Conservation (phyloP, 306 rosid genomes). For the Corylus heterophylla region DNA sequence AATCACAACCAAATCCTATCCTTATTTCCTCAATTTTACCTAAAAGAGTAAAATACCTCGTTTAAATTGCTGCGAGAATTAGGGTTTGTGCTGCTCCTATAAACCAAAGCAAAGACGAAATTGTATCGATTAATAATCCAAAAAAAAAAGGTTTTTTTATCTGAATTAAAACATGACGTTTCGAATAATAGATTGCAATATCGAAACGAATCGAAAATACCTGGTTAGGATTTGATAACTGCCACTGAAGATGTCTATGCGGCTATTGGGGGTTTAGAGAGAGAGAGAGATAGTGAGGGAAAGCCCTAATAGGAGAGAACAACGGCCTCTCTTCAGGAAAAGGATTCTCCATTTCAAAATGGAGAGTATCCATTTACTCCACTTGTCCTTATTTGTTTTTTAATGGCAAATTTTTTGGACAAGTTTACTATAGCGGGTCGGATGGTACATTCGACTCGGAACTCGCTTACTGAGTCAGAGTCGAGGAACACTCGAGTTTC, state of each 20-base stretch:
- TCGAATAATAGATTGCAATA: background rate
- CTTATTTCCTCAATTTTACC: background rate
- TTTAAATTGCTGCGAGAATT: conserved; percentile 14
- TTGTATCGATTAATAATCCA: background rate
- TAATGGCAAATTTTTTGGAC: background rate
- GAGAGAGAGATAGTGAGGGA: conserved; percentile 22
- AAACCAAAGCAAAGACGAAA: background rate
- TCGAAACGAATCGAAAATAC: conserved; percentile 11
- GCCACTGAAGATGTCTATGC: conserved; percentile 30
- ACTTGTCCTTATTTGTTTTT: no score
- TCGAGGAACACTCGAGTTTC: background rate
- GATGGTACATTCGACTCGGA: conserved; percentile 26
- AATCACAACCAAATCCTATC: conserved; percentile 18
- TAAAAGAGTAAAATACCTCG: conserved; percentile 6
- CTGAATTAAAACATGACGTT: background rate
- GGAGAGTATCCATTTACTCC: no score
- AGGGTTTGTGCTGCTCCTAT: conserved; percentile 42
- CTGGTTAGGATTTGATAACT: conserved; percentile 38
- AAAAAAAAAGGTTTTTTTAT: background rate
- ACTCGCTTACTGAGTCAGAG: conserved; percentile 33
- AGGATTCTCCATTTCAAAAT: no score
- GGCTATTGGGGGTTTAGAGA: conserved; percentile 22
- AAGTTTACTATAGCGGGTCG: conserved; percentile 36
- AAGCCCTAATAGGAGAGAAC: conserved; percentile 38
- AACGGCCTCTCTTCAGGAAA: conserved; percentile 23